phyloP scores from a whole-genome alignment of 257 asterid species.

The Petrea volubilis region DNA sequence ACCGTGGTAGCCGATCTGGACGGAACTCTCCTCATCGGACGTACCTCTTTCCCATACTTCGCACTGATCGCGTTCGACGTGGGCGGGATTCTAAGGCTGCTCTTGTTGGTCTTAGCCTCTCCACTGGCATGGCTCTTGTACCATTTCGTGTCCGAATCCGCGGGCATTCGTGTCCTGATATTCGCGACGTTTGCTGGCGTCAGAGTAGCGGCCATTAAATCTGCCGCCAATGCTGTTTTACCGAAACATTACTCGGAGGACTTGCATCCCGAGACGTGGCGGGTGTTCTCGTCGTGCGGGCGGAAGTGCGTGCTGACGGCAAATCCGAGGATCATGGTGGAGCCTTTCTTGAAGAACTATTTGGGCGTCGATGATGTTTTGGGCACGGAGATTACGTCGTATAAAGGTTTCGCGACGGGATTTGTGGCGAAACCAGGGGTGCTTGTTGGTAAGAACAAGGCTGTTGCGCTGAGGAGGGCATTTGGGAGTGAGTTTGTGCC shows the following conservation, averaged over 20 bases:
- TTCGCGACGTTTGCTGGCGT: conserved; percentile 33
- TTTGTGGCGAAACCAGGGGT: conserved; percentile 25
- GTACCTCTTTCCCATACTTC: conserved; percentile 26
- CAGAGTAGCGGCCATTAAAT: conserved; percentile 25
- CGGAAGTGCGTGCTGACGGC: conserved; percentile 35
- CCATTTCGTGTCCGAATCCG: conserved; percentile 24
- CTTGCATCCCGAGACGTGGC: conserved; percentile 37
- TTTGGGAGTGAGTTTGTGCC: conserved; percentile 18
- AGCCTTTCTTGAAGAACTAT: conserved; percentile 30
- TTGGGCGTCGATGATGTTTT: conserved; percentile 29
- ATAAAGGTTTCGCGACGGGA: conserved; percentile 40
- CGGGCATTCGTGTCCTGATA: conserved; percentile 20
- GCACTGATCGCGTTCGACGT: conserved; percentile 33
- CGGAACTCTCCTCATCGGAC: conserved; percentile 16
- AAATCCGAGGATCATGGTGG: conserved; percentile 36
- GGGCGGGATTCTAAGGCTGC: conserved; percentile 27
- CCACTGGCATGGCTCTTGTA: conserved; percentile 21
- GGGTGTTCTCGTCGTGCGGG: conserved; percentile 31
- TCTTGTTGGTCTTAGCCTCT: conserved; percentile 18
- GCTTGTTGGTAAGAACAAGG: conserved; percentile 36
- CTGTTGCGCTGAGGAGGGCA: conserved; percentile 19
- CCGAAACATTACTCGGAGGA: conserved; percentile 32
- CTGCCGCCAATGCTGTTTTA: conserved; percentile 28
- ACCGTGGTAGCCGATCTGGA: conserved; percentile 24
- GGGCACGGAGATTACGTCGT: conserved; percentile 39